Evolutionary conservation across 2,329 filamentous ascomycete species (phyloP).

Genomic region (Fusarium foetens): DNA sequence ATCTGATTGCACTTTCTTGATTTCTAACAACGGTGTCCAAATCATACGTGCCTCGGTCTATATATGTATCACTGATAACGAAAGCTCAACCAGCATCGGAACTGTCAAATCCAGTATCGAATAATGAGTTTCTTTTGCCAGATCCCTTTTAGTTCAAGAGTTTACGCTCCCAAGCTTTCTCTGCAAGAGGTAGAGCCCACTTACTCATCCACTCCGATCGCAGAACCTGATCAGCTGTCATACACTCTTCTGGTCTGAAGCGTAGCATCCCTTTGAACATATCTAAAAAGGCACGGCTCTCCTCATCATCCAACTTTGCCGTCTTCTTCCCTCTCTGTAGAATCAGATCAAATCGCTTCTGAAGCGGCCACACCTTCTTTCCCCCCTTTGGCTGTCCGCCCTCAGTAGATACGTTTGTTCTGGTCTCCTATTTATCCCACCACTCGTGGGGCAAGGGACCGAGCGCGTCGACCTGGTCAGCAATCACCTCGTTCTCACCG

Average conservation of each 20-base stretch:
- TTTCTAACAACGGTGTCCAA: not conserved
- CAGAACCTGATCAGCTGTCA: not conserved
- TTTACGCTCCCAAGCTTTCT: not conserved
- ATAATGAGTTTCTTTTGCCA: not conserved
- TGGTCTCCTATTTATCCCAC: not conserved
- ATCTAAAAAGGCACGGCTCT: not conserved
- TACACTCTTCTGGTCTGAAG: not conserved
- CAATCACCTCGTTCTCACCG: fast-evolving
- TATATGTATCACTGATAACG: fast-evolving
- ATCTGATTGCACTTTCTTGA: not conserved
- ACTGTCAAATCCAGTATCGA: not conserved
- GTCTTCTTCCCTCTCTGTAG: no score
- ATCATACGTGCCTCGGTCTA: not conserved
- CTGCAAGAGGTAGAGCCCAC: not conserved
- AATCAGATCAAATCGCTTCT: no score
- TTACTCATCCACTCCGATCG: not conserved
- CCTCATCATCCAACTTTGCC: not conserved
- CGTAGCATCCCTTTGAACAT: not conserved
- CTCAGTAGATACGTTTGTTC: no score
- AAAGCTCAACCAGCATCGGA: no score
- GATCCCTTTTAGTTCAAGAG: not conserved
- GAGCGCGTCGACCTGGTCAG: fast-evolving
- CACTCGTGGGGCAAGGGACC: fast-evolving
- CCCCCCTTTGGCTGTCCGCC: no score
- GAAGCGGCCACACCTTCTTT: no score